Evolutionary conservation across 2,329 filamentous ascomycete genomes (phyloP), one percentile per base, ranked within the genome.

Genomic region (Arthrobotrys entomopaga): DNA sequence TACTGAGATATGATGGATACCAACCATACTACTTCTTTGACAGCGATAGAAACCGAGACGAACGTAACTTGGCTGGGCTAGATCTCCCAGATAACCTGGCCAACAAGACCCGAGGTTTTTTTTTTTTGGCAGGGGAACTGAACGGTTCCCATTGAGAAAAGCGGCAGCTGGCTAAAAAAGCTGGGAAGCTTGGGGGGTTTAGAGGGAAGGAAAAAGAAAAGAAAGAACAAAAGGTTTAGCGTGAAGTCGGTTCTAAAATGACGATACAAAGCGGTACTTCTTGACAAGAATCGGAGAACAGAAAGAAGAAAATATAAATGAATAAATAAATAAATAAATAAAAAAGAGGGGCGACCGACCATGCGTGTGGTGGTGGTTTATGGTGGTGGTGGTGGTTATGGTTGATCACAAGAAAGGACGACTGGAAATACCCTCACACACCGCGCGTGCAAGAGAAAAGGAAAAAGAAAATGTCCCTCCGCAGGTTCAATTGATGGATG

Each of bases 241-340:
- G 56, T 59, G 56, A 59, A 59, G 46, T 59, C 20, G 42, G 56
- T 43, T 29, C 42, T n/a, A 49, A 70, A 64, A 70, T 70, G 65
- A 70, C 65, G 65, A 70, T 70, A 70, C 65, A 63, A 63, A 70
- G 65, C 58, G 65, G 65, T 70, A 70, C 65, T 57, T 50, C 24
- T 64, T 34, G 46, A 11, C 16, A 50, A 15, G 42, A 49, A 43
- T 49, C 22, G 4, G 19, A 50, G 6, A 10, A 48, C 5, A 15
- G 7, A 48, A 6, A 53, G 5, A 6, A 19, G 20, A 34, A 42
- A 40, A 40, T 15, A 42, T 48, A 50, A 60, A 61, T 48, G 56
- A 61, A 42, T 40, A 52, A 38, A 61, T 63, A 60, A 69, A 48
- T 46, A 50, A 60, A 70, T 46, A 67, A 60, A 50, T 34, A 58